Evolutionary conservation across 345 rosid species (phyloP).

Genomic region (Mallotus nudiflorus): DNA sequence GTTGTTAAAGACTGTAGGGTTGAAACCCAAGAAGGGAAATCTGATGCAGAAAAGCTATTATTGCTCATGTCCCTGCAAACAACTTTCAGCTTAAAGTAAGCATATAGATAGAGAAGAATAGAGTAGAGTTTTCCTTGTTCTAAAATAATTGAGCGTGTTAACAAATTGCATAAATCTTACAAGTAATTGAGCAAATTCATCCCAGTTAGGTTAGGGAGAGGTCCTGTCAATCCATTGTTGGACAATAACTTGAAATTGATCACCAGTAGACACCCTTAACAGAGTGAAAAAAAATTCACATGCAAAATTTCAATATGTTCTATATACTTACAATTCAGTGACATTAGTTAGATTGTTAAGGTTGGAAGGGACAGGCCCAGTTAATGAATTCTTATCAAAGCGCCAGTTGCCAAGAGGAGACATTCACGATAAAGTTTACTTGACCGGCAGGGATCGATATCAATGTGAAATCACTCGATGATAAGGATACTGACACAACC

Average conservation of each 20-base stretch:
- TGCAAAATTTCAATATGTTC: constrained; percentile 1
- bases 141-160: not conserved
- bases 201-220: constrained; percentile 58
- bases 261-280: not conserved
- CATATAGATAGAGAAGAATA: no score
- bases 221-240: constrained; percentile 59
- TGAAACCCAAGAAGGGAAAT: constrained; percentile 62
- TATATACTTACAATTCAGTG: constrained; percentile 59
- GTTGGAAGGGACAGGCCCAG: constrained; percentile 52
- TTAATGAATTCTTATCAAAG: constrained; percentile 60
- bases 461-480: constrained; percentile 5
- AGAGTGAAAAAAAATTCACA: not conserved
- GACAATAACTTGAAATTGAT: constrained; percentile 58
- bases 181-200: constrained; percentile 53
- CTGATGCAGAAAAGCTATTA: constrained; percentile 52
- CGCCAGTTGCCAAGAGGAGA: constrained; percentile 52
- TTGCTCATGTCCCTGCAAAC: constrained; percentile 78
- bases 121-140: not conserved
- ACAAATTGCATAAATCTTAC: constrained; percentile 45
- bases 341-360: constrained; percentile 59
- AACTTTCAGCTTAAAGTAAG: constrained; percentile 5
- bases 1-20: constrained; percentile 52
- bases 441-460: not conserved
- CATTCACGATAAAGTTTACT: not conserved
- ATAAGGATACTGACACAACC: constrained; percentile 63